A percentile compares a stretch with the other conserved stretches of the same genome.
Conservation (phyloP, 306 rosid genomes). For the Cicer yamashitae region DNA sequence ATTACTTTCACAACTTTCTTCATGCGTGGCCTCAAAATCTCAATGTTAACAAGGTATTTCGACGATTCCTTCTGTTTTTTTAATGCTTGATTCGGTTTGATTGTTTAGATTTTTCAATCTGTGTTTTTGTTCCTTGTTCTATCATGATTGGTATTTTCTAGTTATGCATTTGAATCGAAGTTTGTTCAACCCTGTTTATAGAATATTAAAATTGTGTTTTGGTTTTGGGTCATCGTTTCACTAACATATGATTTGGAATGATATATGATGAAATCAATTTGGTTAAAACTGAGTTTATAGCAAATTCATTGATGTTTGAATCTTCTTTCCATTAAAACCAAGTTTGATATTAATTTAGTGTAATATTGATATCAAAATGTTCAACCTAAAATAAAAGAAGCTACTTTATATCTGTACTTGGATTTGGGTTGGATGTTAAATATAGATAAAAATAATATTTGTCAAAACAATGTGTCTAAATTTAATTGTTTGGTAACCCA, state of each 20-base stretch:
- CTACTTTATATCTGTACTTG: not conserved
- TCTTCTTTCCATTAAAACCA: not conserved
- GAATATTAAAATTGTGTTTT: not conserved
- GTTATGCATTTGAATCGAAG: not conserved
- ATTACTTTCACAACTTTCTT: constrained; percentile 69
- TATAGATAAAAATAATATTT: too few species aligned
- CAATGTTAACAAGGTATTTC: constrained; percentile 71
- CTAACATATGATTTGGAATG: not conserved
- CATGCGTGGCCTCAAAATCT: constrained; percentile 82
- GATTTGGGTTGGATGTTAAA: too few species aligned
- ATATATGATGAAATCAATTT: not conserved
- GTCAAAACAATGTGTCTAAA: too few species aligned
- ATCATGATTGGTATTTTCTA: not conserved
- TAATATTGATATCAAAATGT: not conserved
- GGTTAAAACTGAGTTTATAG: not conserved
- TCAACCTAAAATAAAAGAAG: not conserved
- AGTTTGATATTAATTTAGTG: not conserved
- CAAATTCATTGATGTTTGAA: not conserved
- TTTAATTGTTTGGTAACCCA: too few species aligned
- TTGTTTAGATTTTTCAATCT: not conserved
- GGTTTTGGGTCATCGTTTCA: not conserved
- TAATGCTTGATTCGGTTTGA: not conserved
- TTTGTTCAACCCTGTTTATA: not conserved
- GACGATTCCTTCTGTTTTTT: not conserved
- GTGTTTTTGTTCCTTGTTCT: not conserved